These are phyloP conservation scores for Dactylellina leptospora DNA, from an alignment of 2,329 filamentous ascomycete species.

Conservation along the genomic window DNA sequence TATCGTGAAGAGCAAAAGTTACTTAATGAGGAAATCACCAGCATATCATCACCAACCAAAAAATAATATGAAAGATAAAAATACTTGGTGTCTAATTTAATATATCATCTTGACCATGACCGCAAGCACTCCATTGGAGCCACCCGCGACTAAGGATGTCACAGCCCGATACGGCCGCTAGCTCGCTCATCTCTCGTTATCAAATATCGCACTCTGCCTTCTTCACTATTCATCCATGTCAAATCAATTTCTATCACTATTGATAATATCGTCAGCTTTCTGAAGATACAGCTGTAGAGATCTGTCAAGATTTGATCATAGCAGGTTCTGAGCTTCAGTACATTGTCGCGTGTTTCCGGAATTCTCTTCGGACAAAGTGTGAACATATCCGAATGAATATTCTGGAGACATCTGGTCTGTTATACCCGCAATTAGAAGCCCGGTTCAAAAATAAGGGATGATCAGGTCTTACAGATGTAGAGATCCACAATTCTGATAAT, in stretches of 20 bases:
- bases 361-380: not conserved
- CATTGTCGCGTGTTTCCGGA: not conserved
- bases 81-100: too few species aligned
- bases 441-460: not conserved
- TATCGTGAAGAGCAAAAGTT: too few species aligned
- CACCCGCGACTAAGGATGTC: too few species aligned
- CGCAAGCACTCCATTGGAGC: too few species aligned
- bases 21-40: too few species aligned
- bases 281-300: not conserved
- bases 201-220: not conserved
- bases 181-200: not conserved
- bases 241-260: not conserved
- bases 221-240: not conserved
- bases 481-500: slow-evolving; percentile 1
- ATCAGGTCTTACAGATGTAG: not conserved
- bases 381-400: not conserved
- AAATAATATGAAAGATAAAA: too few species aligned
- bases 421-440: not conserved
- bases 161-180: not conserved
- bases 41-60: too few species aligned
- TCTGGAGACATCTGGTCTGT: not conserved
- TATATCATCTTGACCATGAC: too few species aligned
- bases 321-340: not conserved
- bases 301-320: not conserved
- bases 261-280: not conserved